Evolutionary conservation across 83 land plant species (phyloP), one percentile per base, ranked within the genome.

Genomic region (Thuja plicata): DNA sequence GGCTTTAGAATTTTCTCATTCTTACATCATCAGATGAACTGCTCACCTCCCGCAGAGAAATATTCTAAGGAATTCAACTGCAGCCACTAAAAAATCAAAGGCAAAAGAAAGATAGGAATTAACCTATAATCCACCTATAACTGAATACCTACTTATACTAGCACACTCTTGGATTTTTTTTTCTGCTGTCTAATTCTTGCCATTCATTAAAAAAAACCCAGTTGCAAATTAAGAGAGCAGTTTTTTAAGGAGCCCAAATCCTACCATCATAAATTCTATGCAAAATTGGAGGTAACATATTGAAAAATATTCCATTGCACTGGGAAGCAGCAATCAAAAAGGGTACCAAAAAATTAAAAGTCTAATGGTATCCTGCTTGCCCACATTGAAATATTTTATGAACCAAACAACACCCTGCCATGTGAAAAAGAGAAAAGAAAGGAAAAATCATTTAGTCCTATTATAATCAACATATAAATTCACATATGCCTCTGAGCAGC

Each of bases 401-500:
- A 27, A 37, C 45, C 82, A 38, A 78, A 78, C 82, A 37, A 19
- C 82, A 38, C 5, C 19, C 82, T 78, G 82, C 82, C 82, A 78
- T 78, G 82, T 78, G 82, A 78, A 41, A 78, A 40, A 78, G 82
- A 78, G 43, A 78, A 78, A 78, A 78, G 82, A 78, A 78, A 78
- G 82, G 82, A 45, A 78, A 78, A 78, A 78, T 78, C 82, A 78
- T 78, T 78, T 38, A 78, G 82, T 15, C 45, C 16, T 37, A 78
- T 78, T 37, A 40, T 78, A 78, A 78, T 38, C 5, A 37, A 37
- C 8, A 38, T 38, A 41, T 13, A 78, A 78, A 78, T 45, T 16
- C 82, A 27, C 82, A 78, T 78, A 46, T 78, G 82, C 82, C 6
- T 78, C 82, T 78, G 82, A 35, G 16, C 82, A 78, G 17, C 82